Percentiles rank a stretch among this genome's conserved stretches.
These are phyloP conservation scores for Salix dunnii DNA, from an alignment of 345 rosid species.

Conservation along the genomic window DNA sequence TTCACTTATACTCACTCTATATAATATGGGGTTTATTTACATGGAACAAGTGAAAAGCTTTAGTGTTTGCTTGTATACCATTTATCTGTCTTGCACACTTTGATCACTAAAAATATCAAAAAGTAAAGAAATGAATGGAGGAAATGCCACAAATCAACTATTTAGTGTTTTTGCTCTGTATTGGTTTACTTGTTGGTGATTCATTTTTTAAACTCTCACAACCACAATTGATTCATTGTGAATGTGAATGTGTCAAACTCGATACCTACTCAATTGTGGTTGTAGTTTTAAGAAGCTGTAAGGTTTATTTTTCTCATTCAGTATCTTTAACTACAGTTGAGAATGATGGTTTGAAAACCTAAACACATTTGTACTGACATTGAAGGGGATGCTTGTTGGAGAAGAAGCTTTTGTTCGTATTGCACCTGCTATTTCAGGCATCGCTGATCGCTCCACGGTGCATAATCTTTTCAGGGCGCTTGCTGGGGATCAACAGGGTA, in stretches of 20 bases:
- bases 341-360: conserved; percentile 8
- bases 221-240: neutral
- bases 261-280: neutral
- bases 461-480: conserved; percentile 86
- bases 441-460: conserved; percentile 83
- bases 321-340: neutral
- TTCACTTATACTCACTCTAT: too few species aligned
- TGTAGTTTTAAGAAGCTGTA: neutral
- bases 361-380: conserved; percentile 14
- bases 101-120: neutral
- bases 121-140: neutral
- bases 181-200: too few species aligned
- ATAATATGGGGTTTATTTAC: neutral
- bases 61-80: neutral
- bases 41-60: neutral
- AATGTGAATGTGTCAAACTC: neutral
- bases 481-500: conserved; percentile 56
- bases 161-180: neutral
- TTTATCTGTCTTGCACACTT: neutral
- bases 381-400: conserved; percentile 67
- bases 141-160: neutral
- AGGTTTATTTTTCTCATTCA: conserved; percentile 7
- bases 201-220: neutral
- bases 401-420: conserved; percentile 87
- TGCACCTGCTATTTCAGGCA: conserved; percentile 82